Conservation (phyloP, 129 eudicot genomes). For the Artemisia tridentata region DNA sequence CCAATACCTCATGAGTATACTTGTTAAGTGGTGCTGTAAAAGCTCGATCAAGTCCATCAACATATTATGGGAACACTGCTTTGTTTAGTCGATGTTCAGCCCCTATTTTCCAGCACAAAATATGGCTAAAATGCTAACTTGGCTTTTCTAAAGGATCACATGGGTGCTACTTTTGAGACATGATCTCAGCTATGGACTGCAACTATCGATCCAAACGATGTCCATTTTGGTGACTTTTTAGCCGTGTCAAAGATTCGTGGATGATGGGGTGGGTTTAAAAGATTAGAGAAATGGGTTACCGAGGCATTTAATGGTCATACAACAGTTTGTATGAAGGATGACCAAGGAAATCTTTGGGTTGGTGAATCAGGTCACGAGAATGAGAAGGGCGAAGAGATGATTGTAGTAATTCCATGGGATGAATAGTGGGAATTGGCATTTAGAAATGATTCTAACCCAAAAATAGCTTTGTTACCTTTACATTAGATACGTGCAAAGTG, state of each 20-base stretch:
- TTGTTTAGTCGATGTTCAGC: too few species aligned
- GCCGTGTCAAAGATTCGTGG: constrained; percentile 98
- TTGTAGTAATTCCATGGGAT: constrained; percentile 90
- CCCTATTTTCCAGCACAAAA: too few species aligned
- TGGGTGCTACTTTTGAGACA: constrained; percentile 95
- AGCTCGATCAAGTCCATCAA: too few species aligned
- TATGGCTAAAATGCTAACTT: too few species aligned
- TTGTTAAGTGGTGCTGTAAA: too few species aligned
- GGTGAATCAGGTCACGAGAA: constrained; percentile 99
- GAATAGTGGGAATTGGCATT: constrained; percentile 98
- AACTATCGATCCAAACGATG: constrained; percentile 79
- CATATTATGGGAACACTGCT: too few species aligned
- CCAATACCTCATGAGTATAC: too few species aligned
- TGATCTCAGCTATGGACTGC: constrained; percentile 83
- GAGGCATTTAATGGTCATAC: constrained; percentile 99
- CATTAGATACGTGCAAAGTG: constrained; percentile 83
- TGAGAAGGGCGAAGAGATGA: constrained; percentile 99
- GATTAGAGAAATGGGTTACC: constrained; percentile 98
- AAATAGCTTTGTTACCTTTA: constrained; percentile 84
- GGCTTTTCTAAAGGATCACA: too few species aligned
- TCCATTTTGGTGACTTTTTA: constrained; percentile 94
- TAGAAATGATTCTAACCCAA: constrained; percentile 93
- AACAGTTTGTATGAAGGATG: constrained; percentile 93
- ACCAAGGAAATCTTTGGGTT: constrained; percentile 88
- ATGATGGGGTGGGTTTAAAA: constrained; percentile 99